Evolutionary conservation across 2,329 filamentous ascomycete genomes (phyloP), one percentile per base, ranked within the genome.

Genomic region (Ceratocystis harringtonii): DNA sequence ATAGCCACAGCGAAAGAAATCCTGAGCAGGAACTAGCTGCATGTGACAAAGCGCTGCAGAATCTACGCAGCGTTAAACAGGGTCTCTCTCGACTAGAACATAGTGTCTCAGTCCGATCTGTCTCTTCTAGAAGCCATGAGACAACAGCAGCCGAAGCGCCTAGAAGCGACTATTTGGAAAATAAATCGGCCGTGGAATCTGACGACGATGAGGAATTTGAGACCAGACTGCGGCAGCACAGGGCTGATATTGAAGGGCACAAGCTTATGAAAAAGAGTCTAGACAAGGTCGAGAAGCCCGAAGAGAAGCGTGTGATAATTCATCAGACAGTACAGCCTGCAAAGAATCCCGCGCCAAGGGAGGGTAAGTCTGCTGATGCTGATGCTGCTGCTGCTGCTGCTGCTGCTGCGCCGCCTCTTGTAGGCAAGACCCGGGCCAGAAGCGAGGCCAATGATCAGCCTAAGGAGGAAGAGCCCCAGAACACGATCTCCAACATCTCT

Each of bases 171-270:
- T 65, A 70, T 25, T 62, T 70, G 8, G 65, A 69, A 15, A 68
- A 70, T 43, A 68, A 69, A 5, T 65, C 64, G 68, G 17, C 68
- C 70, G 45, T 69, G 69, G 44, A 71, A 73, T 62, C 71, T 58
- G 70, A 77, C 69, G 65, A 63, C 5, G 58, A 67, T 41, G 28
- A 43, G n/a, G 55, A 55, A 6, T 50, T 15, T 43, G 55, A 15
- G 30, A 45, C 15, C 22, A 22, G 61, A 63, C 52, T 41, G 48
- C 25, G 61, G n/a, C 25, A 61, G 30, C 66, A 76, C 72, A 61
- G 77, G 82, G 61, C 72, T 80, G 12, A 74, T 77, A 25, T 41
- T 48, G 61, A 62, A 17, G 45, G 28, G 28, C 19, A 50, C 17
- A 58, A 30, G 55, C 55, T 15, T 6, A 5, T 30, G 6, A 44